Percentiles rank a stretch among this genome's conserved stretches.
Conservation (phyloP, 2,329 filamentous ascomycete species). For the Sporothrix phasma region DNA sequence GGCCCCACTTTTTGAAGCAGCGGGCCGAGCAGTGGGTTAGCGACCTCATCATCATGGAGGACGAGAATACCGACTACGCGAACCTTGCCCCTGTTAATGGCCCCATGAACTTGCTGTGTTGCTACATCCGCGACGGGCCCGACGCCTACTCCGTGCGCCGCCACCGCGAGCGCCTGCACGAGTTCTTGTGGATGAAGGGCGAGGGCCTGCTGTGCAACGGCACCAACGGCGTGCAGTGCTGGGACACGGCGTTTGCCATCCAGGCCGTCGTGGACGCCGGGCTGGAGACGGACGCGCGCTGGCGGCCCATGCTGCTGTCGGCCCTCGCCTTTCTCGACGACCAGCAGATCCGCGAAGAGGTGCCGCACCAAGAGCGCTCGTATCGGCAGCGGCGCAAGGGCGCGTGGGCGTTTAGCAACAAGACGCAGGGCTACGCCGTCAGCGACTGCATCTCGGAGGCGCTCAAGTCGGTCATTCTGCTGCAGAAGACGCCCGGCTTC, state of each 20-base stretch:
- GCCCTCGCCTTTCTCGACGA: constrained; percentile 78
- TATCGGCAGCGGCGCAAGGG: constrained; percentile 90
- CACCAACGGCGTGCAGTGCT: constrained; percentile 95
- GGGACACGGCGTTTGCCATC: constrained; percentile 89
- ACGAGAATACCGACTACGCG: constrained; percentile 82
- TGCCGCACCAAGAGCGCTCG: constrained; percentile 63
- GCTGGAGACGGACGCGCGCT: constrained; percentile 65
- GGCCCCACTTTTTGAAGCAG: constrained; percentile 53
- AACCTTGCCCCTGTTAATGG: constrained; percentile 82
- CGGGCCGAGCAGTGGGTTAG: constrained; percentile 73
- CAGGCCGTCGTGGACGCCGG: constrained; percentile 73
- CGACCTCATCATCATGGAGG: constrained; percentile 79
- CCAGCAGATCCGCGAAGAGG: constrained; percentile 83
- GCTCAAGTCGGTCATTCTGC: constrained; percentile 68
- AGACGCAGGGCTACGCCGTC: constrained; percentile 86
- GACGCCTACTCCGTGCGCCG: constrained; percentile 60
- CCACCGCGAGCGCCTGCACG: constrained; percentile 71
- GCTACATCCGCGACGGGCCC: constrained; percentile 76
- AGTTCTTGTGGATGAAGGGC: constrained; percentile 83
- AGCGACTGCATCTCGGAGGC: constrained; percentile 92
- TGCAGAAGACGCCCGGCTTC: constrained; percentile 71
- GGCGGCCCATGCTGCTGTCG: constrained; percentile 72
- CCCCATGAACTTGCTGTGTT: constrained; percentile 80
- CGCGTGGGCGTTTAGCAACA: constrained; percentile 92
- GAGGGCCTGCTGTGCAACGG: constrained; percentile 94